phyloP scores from a whole-genome alignment of 2,329 filamentous ascomycete genomes.

The Chaetomium olivaceum region DNA sequence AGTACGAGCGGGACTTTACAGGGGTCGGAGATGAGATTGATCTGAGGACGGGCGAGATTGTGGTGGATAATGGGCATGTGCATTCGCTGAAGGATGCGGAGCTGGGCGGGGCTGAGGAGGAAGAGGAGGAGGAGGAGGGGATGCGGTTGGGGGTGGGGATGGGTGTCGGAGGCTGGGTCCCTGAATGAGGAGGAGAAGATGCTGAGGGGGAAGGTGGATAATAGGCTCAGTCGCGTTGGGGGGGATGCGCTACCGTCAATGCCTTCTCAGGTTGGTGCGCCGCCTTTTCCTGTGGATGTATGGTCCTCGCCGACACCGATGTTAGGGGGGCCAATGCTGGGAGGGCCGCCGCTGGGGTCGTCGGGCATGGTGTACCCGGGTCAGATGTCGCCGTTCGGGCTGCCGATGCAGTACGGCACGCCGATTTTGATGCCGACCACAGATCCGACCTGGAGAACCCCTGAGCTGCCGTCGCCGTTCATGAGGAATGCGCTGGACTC shows the following conservation, averaged over 20 bases:
- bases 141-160: slow-evolving; percentile 10
- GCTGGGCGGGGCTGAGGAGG: slow-evolving; percentile 23
- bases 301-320: slow-evolving; percentile 13
- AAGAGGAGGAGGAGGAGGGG: slow-evolving; percentile 18
- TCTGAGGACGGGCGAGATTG: slow-evolving; percentile 73
- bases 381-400: slow-evolving; percentile 19
- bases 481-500: slow-evolving; percentile 20
- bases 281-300: slow-evolving; percentile 9
- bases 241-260: neutral
- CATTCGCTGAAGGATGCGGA: slow-evolving; percentile 46
- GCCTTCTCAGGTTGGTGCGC: neutral
- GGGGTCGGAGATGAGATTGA: slow-evolving; percentile 89
- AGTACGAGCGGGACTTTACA: slow-evolving; percentile 81
- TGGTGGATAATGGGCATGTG: slow-evolving; percentile 91
- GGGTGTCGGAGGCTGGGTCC: slow-evolving; percentile 29
- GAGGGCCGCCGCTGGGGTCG: slow-evolving; percentile 4
- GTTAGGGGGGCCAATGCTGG: neutral
- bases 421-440: slow-evolving; percentile 10
- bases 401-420: slow-evolving; percentile 21
- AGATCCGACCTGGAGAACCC: slow-evolving; percentile 44
- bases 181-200: slow-evolving; percentile 37
- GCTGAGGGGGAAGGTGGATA: slow-evolving; percentile 26
- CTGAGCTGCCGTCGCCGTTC: slow-evolving; percentile 37
- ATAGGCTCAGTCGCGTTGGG: slow-evolving; percentile 3
- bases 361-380: slow-evolving; percentile 21